Conservation (phyloP, 345 rosid genomes). For the Cardamine resedifolia region DNA sequence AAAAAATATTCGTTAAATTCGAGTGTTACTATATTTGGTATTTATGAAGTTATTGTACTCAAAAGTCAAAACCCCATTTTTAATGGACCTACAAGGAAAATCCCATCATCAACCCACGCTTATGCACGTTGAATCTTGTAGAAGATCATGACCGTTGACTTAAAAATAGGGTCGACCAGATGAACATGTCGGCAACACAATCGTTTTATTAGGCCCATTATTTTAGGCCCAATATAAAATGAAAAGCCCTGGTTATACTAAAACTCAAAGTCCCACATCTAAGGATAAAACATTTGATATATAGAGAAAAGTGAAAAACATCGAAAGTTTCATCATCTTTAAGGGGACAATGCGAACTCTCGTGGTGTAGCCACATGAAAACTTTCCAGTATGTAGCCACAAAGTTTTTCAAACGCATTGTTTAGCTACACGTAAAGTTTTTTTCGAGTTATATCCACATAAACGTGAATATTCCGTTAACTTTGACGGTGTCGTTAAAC, state of each 20-base stretch:
- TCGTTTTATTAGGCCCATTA: not conserved
- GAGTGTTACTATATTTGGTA: not conserved
- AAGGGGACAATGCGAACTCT: too few species aligned
- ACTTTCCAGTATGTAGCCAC: too few species aligned
- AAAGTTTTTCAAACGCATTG: too few species aligned
- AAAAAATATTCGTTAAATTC: not conserved
- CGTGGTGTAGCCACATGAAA: too few species aligned
- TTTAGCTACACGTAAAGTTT: too few species aligned
- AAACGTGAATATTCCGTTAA: too few species aligned
- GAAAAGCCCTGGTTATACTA: not conserved
- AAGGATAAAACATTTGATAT: not conserved
- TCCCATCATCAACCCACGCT: not conserved
- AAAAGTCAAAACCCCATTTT: not conserved
- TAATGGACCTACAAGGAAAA: not conserved
- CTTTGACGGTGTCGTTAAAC: too few species aligned
- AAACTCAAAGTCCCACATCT: not conserved
- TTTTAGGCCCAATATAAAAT: not conserved
- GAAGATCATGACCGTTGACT: not conserved
- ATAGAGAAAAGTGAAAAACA: too few species aligned
- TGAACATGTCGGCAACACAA: slow-evolving; percentile 15
- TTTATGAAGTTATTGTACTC: not conserved
- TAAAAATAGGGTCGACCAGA: not conserved
- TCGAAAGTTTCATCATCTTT: not conserved
- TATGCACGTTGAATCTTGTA: not conserved
- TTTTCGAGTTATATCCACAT: too few species aligned